Evolutionary conservation across 1,284 basidiomycete species (phyloP).

Genomic region (Heliocybe sulcata): DNA sequence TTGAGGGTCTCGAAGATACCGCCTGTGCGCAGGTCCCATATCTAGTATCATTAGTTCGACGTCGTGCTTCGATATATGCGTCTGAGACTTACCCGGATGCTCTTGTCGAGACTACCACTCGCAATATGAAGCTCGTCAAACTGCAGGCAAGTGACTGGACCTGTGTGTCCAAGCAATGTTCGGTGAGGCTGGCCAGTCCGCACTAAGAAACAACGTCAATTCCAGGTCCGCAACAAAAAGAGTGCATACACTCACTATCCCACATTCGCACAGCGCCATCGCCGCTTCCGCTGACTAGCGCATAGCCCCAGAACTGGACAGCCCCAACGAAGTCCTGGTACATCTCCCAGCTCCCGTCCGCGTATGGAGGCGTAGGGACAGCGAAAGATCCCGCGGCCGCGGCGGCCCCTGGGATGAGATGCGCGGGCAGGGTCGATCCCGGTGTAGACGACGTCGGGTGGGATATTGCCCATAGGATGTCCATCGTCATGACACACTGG

Average conservation of each 20-base stretch:
- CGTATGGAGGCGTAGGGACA: constrained; percentile 80
- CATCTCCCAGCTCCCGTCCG: constrained; percentile 91
- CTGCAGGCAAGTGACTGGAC: constrained; percentile 90
- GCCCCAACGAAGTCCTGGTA: constrained; percentile 98
- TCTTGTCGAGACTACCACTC: constrained; percentile 90
- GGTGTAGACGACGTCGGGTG: constrained; percentile 65
- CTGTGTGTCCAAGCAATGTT: constrained; percentile 90
- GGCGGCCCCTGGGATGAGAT: constrained; percentile 45
- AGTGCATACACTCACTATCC: constrained; percentile 72
- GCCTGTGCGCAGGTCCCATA: constrained; percentile 96
- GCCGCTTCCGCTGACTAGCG: constrained; percentile 91
- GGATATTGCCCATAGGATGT: constrained; percentile 98
- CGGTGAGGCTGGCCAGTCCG: constrained; percentile 96
- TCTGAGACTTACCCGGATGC: constrained; percentile 60
- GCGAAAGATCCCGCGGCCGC: constrained; percentile 65
- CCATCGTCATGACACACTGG: constrained; percentile 99
- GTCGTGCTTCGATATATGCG: not conserved
- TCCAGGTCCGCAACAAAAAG: not conserved
- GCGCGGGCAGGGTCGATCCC: constrained; percentile 31
- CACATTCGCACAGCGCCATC: constrained; percentile 98
- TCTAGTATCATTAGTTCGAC: constrained; percentile 34
- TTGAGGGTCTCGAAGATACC: constrained; percentile 83
- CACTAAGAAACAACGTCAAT: constrained; percentile 45
- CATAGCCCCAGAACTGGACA: constrained; percentile 98
- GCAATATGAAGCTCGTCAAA: constrained; percentile 95